A percentile compares a stretch with the other conserved stretches of the same genome.
phyloP scores from a whole-genome alignment of 805 yeast genomes.

The Zygosaccharomyces bisporus region DNA sequence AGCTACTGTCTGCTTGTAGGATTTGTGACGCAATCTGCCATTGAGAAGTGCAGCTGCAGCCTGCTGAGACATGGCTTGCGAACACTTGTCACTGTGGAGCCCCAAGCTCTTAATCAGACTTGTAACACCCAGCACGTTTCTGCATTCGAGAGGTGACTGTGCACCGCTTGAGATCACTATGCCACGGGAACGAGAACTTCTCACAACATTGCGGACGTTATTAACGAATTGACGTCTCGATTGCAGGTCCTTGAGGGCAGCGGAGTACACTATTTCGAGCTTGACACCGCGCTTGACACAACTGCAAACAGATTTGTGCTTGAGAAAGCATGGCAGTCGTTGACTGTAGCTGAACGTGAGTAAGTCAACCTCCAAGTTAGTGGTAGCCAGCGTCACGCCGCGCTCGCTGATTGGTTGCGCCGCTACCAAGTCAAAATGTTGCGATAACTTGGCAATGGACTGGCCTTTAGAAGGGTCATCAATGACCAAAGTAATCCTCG shows the following conservation, averaged over 20 bases:
- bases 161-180: conserved; percentile 79
- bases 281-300: conserved; percentile 80
- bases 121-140: conserved; percentile 65
- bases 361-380: conserved; percentile 75
- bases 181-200: conserved; percentile 82
- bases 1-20: conserved; percentile 72
- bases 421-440: conserved; percentile 71
- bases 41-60: conserved; percentile 64
- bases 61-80: conserved; percentile 52
- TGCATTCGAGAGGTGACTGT: conserved; percentile 46
- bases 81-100: conserved; percentile 58
- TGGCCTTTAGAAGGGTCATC: conserved; percentile 78
- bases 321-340: conserved; percentile 69
- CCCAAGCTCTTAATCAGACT: conserved; percentile 69
- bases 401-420: conserved; percentile 78
- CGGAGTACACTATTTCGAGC: conserved; percentile 71
- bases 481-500: conserved; percentile 71
- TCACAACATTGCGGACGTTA: conserved; percentile 66
- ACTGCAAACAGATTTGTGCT: conserved; percentile 79
- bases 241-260: conserved; percentile 43
- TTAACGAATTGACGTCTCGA: conserved; percentile 61
- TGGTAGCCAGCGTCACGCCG: conserved; percentile 68
- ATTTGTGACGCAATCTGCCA: conserved; percentile 68
- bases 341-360: conserved; percentile 65
- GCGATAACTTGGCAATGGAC: conserved; percentile 36